Conservation (phyloP, 140 eudicot genomes). For the Flaveria floridana region DNA sequence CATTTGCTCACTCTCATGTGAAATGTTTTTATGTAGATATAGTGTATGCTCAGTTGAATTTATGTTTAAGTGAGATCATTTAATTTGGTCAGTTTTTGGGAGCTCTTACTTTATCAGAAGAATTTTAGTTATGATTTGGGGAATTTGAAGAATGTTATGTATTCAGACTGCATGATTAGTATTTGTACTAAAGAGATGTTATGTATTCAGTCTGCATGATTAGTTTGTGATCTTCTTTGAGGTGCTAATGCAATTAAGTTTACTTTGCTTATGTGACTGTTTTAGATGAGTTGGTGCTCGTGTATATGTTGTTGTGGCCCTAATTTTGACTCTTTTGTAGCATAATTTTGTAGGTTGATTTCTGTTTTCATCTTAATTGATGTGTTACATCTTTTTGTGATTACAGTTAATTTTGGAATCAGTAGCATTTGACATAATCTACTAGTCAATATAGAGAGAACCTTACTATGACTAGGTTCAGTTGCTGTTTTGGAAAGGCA, state of each 20-base stretch:
- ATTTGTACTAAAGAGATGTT: not conserved
- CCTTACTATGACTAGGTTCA: constrained; percentile 25
- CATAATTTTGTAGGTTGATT: not conserved
- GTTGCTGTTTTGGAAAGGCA: constrained; percentile 35
- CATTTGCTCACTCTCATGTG: not conserved
- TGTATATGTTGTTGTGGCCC: not conserved
- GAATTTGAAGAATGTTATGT: not conserved
- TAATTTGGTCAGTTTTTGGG: not conserved
- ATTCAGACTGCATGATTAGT: not conserved
- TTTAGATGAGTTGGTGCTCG: not conserved
- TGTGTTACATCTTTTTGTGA: not conserved
- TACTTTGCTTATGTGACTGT: too few species aligned
- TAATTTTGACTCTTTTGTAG: not conserved
- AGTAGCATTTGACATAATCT: constrained; percentile 21
- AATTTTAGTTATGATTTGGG: not conserved
- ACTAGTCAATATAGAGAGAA: constrained; percentile 18
- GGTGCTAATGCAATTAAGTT: not conserved
- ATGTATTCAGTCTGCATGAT: not conserved
- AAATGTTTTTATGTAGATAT: too few species aligned
- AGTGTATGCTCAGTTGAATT: not conserved
- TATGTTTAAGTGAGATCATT: not conserved
- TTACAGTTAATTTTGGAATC: not conserved
- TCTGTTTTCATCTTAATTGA: not conserved
- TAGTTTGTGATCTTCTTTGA: not conserved
- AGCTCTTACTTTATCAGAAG: not conserved